Conservation (phyloP, 371 early-diverging fungal species). For the Blastocladiella emersonii region DNA sequence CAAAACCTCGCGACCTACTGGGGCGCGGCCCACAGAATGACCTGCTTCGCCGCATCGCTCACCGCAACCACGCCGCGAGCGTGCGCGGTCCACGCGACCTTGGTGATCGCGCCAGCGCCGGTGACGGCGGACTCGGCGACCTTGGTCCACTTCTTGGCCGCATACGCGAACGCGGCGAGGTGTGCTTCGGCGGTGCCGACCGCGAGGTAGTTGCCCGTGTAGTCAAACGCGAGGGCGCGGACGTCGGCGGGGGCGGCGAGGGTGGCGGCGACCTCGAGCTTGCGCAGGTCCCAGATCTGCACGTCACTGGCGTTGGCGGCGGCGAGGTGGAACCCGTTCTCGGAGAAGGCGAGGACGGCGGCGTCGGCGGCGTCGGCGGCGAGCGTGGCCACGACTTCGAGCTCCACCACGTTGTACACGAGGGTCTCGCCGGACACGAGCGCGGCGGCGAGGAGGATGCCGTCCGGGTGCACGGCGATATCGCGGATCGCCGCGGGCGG, state of each 20-base stretch:
- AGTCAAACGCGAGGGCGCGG: background rate
- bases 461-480: conserved; percentile 4
- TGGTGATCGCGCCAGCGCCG: too few relatives aligned
- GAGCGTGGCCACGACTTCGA: background rate
- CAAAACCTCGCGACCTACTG: too few relatives aligned
- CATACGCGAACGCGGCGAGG: background rate
- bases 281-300: conserved; percentile 2
- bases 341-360: background rate
- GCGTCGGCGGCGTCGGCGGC: background rate
- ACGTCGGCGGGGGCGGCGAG: background rate
- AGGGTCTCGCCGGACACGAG: background rate
- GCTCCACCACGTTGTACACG: background rate
- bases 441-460: conserved; percentile 3
- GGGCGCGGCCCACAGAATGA: too few relatives aligned
- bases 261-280: background rate
- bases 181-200: background rate
- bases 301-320: background rate
- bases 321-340: conserved; percentile 7
- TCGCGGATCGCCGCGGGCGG: background rate
- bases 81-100: too few relatives aligned
- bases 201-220: background rate
- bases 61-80: too few relatives aligned
- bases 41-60: too few relatives aligned
- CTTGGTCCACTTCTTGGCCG: background rate
- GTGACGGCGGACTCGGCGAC: background rate